Base-by-base conservation (phyloP, 805 yeast species). In the Nakazawaea ernobii region DNA sequence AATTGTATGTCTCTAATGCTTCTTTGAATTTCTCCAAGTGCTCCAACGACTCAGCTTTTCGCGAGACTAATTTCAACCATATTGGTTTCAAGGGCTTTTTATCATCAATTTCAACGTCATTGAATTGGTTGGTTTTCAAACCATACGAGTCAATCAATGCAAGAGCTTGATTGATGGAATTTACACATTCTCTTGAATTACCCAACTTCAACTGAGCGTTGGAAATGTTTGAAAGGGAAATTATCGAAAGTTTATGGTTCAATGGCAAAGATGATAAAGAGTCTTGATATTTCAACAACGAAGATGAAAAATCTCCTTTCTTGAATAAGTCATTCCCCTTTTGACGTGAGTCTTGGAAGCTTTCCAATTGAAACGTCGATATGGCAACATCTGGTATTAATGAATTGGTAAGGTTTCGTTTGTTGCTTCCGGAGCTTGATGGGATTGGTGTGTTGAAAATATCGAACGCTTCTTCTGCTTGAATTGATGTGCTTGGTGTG, bases 11-110 rank as follows among this genome's bases (percentile, higher is more conserved):
- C 0, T 63, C 69, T 26, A 86, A 68, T 0, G 97, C 84, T 6
- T 75, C 82, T 47, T 71, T 60, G 63, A 74, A 87, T 54, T 75
- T 76, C 57, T 94, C 99, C 45, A 81, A 58, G 62, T 80, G 80
- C 64, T 94, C 99, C 36, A 82, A 71, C 2, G 92, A 83, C 59
- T 94, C 97, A 0, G 97, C 97, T 52, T 79, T 78, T 51, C 84
- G 79, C 2, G 77, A 66, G 42, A 80, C 62, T 14, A 92, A 70
- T 62, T 89, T 91, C 24, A 76, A 63, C 84, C 90, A 88, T 63
- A 94, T 80, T 14, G 79, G 81, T 58, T 77, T 80, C 51, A 85
- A 72, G 1, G 72, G 57, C 56, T 83, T 82, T 6, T 75, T 81
- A 7, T 61, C 61, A 49, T 77, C 82, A 3, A 64, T 62, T 32